phyloP scores from a whole-genome alignment of 306 rosid genomes.

The Pyrus bretschneideri region DNA sequence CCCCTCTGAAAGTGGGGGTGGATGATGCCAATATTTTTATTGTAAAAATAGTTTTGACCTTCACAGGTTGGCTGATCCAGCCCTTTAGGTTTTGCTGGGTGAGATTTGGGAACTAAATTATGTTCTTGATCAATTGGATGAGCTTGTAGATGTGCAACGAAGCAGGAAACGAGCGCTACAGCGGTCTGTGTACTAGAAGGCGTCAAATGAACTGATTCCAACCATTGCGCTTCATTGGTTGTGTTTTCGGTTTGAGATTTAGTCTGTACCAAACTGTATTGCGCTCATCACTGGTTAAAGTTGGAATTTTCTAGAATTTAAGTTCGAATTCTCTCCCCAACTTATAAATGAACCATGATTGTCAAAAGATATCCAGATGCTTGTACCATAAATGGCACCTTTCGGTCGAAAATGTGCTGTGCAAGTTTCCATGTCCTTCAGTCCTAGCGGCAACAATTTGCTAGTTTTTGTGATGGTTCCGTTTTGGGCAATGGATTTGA shows the following conservation, averaged over 20 bases:
- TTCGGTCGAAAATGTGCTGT: not conserved
- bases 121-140: not conserved
- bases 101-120: not conserved
- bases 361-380: not conserved
- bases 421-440: not conserved
- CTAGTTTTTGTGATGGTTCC: not conserved
- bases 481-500: not conserved
- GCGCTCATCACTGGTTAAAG: not conserved
- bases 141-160: not conserved
- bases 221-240: not conserved
- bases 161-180: too few relatives aligned
- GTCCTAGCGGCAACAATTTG: not conserved
- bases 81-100: not conserved
- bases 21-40: not conserved
- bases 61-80: conserved; percentile 38
- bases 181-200: too few relatives aligned
- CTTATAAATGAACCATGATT: not conserved
- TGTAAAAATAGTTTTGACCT: conserved; percentile 7
- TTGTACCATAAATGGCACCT: not conserved
- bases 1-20: conserved; percentile 16
- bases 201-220: too few relatives aligned
- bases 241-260: not conserved
- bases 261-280: too few relatives aligned
- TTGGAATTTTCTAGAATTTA: not conserved
- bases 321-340: not conserved